Evolutionary conservation across 495 filamentous ascomycete genomes (phyloP).

Genomic region (Evansstolkia leycettana): DNA sequence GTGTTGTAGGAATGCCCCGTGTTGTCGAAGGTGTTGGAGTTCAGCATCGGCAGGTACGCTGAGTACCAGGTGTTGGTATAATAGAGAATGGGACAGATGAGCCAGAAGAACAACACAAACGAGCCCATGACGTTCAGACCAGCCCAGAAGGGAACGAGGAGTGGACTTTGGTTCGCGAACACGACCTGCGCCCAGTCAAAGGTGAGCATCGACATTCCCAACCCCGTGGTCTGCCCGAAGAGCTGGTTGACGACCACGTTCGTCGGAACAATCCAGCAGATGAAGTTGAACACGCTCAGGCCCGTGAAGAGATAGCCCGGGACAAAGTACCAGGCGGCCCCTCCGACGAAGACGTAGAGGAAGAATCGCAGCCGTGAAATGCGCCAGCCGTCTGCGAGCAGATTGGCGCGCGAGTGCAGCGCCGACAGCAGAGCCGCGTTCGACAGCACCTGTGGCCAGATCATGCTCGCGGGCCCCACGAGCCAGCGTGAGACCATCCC

Average conservation of each 20-base stretch:
- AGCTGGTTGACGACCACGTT: slow-evolving; percentile 58
- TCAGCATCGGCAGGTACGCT: slow-evolving; percentile 34
- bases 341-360: slow-evolving; percentile 50
- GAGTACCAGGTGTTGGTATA: slow-evolving; percentile 58
- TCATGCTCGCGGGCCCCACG: slow-evolving; percentile 71
- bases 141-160: slow-evolving; percentile 86
- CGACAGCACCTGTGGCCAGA: slow-evolving; percentile 83
- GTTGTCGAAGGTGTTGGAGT: slow-evolving; percentile 36
- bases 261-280: slow-evolving; percentile 81
- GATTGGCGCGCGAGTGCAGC: slow-evolving; percentile 72
- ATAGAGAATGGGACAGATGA: slow-evolving; percentile 65
- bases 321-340: slow-evolving; percentile 69
- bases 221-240: slow-evolving; percentile 51
- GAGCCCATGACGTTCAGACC: slow-evolving; percentile 80
- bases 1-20: slow-evolving; percentile 31
- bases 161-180: slow-evolving; percentile 70
- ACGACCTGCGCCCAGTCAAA: slow-evolving; percentile 94
- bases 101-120: slow-evolving; percentile 79
- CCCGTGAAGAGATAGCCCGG: slow-evolving; percentile 79
- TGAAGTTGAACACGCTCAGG: slow-evolving; percentile 78
- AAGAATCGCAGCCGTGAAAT: slow-evolving; percentile 80
- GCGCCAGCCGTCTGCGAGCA: slow-evolving; percentile 69
- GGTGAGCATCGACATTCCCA: slow-evolving; percentile 75
- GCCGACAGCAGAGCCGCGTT: slow-evolving; percentile 80
- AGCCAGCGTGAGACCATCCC: slow-evolving; percentile 47